A percentile compares a stretch with the other conserved stretches of the same genome.
phyloP scores from a whole-genome alignment of 768 basidiomycete species.

The Cyclocybe cylindracea region DNA sequence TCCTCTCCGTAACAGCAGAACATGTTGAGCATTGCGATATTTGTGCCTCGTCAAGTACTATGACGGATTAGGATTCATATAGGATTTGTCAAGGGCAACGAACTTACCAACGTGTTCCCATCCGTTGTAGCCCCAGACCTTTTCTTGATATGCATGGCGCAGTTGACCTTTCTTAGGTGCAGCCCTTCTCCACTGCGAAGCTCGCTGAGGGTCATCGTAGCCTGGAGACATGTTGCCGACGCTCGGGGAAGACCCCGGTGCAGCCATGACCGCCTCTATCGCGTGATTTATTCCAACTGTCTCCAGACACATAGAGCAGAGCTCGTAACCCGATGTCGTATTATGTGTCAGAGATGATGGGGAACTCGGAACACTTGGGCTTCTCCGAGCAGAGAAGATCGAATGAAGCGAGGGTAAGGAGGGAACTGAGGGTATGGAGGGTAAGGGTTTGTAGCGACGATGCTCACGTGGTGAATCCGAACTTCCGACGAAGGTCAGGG shows the following conservation, averaged over 20 bases:
- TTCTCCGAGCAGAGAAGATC: slow-evolving; percentile 18
- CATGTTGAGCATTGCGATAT: slow-evolving; percentile 84
- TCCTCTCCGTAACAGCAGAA: slow-evolving; percentile 53
- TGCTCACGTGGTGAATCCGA: slow-evolving; percentile 25
- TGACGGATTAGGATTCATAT: slow-evolving; percentile 1
- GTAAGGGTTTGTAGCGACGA: slow-evolving; percentile 44
- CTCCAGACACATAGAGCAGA: slow-evolving; percentile 82
- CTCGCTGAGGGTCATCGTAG: slow-evolving; percentile 52
- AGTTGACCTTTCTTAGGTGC: slow-evolving; percentile 77
- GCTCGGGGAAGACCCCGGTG: slow-evolving; percentile 47
- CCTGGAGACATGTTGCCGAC: slow-evolving; percentile 45
- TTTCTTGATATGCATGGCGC: slow-evolving; percentile 85
- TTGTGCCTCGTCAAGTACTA: slow-evolving; percentile 68
- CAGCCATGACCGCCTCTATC: slow-evolving; percentile 51
- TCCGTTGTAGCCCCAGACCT: slow-evolving; percentile 78
- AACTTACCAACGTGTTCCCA: slow-evolving; percentile 89
- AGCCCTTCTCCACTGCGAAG: slow-evolving; percentile 63
- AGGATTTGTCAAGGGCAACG: not conserved
- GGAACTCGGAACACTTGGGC: slow-evolving; percentile 14
- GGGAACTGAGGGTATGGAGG: slow-evolving; percentile 39
- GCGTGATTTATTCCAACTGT: slow-evolving; percentile 78
- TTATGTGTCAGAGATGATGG: slow-evolving; percentile 16
- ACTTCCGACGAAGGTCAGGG: slow-evolving; percentile 38
- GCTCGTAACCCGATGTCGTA: slow-evolving; percentile 65
- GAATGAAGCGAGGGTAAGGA: slow-evolving; percentile 18